Evolutionary conservation across 305 asterid species (phyloP).

Genomic region (Plantago coronopus): DNA sequence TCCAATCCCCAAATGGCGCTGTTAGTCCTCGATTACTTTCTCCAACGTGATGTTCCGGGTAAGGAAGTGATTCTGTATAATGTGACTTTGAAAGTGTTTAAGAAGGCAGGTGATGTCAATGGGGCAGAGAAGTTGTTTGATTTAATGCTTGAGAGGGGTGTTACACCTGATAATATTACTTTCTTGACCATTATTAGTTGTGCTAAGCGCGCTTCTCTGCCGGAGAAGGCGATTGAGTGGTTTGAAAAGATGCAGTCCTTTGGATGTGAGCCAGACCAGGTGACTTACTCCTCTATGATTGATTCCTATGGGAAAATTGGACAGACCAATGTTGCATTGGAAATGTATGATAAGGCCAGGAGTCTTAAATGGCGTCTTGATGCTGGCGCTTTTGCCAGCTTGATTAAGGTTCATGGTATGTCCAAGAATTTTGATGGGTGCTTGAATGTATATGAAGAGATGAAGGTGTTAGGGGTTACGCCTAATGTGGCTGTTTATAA

Average conservation of each 20-base stretch:
- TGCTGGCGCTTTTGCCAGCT: constrained; percentile 61
- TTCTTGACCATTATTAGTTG: constrained; percentile 87
- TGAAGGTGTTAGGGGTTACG: constrained; percentile 73
- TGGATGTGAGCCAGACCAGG: constrained; percentile 66
- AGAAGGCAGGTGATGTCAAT: constrained; percentile 57
- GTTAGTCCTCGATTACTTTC: constrained; percentile 54
- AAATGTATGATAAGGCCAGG: constrained; percentile 80
- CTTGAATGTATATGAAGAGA: constrained; percentile 83
- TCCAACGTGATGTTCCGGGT: constrained; percentile 26
- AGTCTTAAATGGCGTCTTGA: constrained; percentile 80
- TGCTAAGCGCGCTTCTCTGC: constrained; percentile 65
- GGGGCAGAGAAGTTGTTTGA: constrained; percentile 57
- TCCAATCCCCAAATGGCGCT: constrained; percentile 49
- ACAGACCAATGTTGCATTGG: constrained; percentile 66
- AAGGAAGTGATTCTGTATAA: constrained; percentile 64
- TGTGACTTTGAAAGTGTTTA: constrained; percentile 66
- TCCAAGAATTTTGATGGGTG: constrained; percentile 85
- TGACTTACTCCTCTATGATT: constrained; percentile 79
- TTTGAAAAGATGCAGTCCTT: constrained; percentile 73
- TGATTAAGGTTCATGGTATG: constrained; percentile 63
- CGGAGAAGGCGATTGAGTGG: constrained; percentile 82
- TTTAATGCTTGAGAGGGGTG: constrained; percentile 66
- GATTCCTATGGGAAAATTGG: constrained; percentile 81
- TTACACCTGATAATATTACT: constrained; percentile 76
- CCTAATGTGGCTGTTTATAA: constrained; percentile 65